These are phyloP conservation scores for Stagonosporopsis cucurbitacearum DNA, from an alignment of 2,329 filamentous ascomycete genomes.

Conservation along the genomic window DNA sequence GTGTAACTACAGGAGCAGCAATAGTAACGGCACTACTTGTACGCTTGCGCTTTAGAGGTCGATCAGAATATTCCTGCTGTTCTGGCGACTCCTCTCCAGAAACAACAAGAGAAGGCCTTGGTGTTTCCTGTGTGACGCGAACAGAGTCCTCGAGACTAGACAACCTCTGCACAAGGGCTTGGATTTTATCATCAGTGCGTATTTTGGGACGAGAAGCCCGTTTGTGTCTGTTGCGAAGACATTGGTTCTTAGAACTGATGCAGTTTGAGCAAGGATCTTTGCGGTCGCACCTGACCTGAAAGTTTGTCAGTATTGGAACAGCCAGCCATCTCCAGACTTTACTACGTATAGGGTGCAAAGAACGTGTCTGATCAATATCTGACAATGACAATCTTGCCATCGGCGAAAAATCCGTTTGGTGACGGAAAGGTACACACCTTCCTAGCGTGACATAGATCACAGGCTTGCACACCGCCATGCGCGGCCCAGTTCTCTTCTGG, in stretches of 20 bases:
- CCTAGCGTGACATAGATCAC: slow-evolving; percentile 40
- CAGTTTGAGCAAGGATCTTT: slow-evolving; percentile 45
- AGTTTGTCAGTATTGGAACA: slow-evolving; percentile 1
- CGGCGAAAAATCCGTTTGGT: too few species aligned
- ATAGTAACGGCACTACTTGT: slow-evolving; percentile 24
- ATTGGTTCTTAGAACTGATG: slow-evolving; percentile 31
- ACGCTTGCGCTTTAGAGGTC: slow-evolving; percentile 30
- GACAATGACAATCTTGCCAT: not conserved
- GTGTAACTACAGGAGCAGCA: slow-evolving; percentile 16
- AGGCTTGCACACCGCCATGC: slow-evolving; percentile 42
- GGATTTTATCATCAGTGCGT: slow-evolving; percentile 41
- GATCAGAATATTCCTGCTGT: slow-evolving; percentile 17
- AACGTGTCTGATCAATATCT: not conserved
- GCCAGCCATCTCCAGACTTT: not conserved
- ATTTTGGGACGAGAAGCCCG: slow-evolving; percentile 33
- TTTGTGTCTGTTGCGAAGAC: slow-evolving; percentile 43
- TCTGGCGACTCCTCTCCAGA: slow-evolving; percentile 8
- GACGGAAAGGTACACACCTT: slow-evolving; percentile 22
- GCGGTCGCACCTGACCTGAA: slow-evolving; percentile 46
- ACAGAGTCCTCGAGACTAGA: slow-evolving; percentile 38
- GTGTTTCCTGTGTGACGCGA: slow-evolving; percentile 19
- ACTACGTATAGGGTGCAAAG: not conserved
- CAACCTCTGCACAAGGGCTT: slow-evolving; percentile 37
- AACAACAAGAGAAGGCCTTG: not conserved
- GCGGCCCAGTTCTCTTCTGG: slow-evolving; percentile 42